These are phyloP conservation scores for Sporisorium scitamineum DNA, from an alignment of 1,284 basidiomycete species.

Conservation along the genomic window DNA sequence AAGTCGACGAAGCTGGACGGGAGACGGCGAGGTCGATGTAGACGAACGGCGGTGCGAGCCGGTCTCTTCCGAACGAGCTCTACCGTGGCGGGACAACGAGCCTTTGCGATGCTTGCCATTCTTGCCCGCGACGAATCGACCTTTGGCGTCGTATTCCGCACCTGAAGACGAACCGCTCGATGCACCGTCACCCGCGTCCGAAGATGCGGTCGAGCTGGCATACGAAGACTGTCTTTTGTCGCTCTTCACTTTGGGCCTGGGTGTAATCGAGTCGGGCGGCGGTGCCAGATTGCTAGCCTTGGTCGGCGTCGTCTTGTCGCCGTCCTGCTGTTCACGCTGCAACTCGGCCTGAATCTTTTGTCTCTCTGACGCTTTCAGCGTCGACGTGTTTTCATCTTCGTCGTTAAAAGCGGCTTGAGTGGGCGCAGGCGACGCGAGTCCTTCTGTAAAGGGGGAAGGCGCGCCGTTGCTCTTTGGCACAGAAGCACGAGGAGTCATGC, in stretches of 20 bases:
- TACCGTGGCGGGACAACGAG: constrained; percentile 20
- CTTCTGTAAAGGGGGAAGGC: constrained; percentile 8
- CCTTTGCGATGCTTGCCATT: constrained; percentile 20
- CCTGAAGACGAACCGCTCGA: constrained; percentile 35
- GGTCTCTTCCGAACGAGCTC: constrained; percentile 33
- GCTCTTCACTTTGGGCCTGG: constrained; percentile 19
- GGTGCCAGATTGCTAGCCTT: constrained; percentile 1
- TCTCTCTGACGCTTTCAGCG: constrained; percentile 54
- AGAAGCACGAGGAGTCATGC: constrained; percentile 45
- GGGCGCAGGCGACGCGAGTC: constrained; percentile 1
- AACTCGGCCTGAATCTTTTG: constrained; percentile 41
- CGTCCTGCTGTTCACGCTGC: constrained; percentile 8
- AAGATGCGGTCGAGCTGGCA: constrained; percentile 26
- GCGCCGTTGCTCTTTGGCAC: constrained; percentile 10
- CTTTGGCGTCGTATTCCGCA: constrained; percentile 32
- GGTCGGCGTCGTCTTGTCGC: constrained; percentile 26
- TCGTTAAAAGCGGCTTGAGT: constrained; percentile 7
- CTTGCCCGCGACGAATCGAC: constrained; percentile 14
- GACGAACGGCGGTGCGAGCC: constrained; percentile 2
- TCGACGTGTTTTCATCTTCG: constrained; percentile 30
- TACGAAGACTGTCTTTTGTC: constrained; percentile 29
- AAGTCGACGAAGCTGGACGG: constrained; percentile 13
- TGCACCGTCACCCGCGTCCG: constrained; percentile 15
- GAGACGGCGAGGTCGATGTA: constrained; percentile 6
- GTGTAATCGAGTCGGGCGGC: constrained; percentile 15